phyloP scores from a whole-genome alignment of 2,329 filamentous ascomycete species.

The Macrophomina pseudophaseolina region DNA sequence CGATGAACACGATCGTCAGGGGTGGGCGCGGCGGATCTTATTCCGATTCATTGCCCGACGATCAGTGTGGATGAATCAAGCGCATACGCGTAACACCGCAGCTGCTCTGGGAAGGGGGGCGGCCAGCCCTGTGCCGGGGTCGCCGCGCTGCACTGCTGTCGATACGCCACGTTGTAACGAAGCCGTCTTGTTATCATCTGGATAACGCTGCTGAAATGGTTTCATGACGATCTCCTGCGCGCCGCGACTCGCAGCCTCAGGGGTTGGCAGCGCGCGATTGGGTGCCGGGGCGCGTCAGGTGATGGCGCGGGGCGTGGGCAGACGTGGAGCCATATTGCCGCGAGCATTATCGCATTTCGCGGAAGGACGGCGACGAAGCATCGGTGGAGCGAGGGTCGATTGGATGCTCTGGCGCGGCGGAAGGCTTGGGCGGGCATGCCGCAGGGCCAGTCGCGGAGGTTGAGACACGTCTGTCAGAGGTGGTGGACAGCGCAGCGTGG shows the following conservation, averaged over 20 bases:
- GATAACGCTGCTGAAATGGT: constrained; percentile 14
- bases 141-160: constrained; percentile 2
- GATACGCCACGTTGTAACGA: constrained; percentile 17
- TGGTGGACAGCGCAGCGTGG: constrained; percentile 19
- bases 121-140: not conserved
- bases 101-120: not conserved
- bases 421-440: constrained; percentile 5
- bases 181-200: not conserved
- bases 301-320: constrained; percentile 18
- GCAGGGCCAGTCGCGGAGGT: not conserved
- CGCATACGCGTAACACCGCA: constrained; percentile 9
- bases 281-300: not conserved
- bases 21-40: constrained; percentile 11
- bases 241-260: constrained; percentile 17
- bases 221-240: constrained; percentile 5
- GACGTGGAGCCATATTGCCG: constrained; percentile 9
- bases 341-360: not conserved
- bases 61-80: constrained; percentile 13
- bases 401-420: constrained; percentile 14
- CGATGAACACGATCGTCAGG: constrained; percentile 24
- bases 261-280: not conserved
- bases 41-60: constrained; percentile 21
- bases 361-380: not conserved
- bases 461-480: constrained; percentile 9
- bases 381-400: constrained; percentile 6